Evolutionary conservation across 257 asterid species (phyloP).

Genomic region (Nicotiana otophora): DNA sequence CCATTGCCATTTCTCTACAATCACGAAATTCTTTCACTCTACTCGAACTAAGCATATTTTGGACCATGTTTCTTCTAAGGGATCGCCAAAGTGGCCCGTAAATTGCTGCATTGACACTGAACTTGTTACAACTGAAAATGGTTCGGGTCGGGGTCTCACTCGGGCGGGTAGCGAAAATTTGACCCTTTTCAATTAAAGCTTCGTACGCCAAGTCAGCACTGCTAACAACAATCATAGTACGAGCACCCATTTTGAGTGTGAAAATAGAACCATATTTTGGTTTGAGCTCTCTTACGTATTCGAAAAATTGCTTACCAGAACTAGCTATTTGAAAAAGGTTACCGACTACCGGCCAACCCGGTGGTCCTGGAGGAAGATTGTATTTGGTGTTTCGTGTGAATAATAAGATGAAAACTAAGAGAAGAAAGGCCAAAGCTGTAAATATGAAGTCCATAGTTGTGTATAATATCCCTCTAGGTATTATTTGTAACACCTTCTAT

Average conservation of each 20-base stretch:
- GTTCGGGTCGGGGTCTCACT: constrained; percentile 73
- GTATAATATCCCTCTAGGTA: no score
- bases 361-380: constrained; percentile 86
- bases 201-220: constrained; percentile 52
- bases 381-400: constrained; percentile 34
- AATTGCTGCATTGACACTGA: constrained; percentile 77
- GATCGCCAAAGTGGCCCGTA: constrained; percentile 92
- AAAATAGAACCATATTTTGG: constrained; percentile 65
- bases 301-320: constrained; percentile 73
- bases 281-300: constrained; percentile 53
- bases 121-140: constrained; percentile 80
- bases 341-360: constrained; percentile 83
- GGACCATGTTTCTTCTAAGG: constrained; percentile 83
- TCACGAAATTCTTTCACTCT: constrained; percentile 47
- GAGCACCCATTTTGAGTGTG: constrained; percentile 74
- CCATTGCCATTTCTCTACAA: constrained; percentile 65
- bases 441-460: constrained; percentile 24
- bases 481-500: no score
- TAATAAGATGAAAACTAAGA: constrained; percentile 43
- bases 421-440: constrained; percentile 51
- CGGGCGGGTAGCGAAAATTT: constrained; percentile 72
- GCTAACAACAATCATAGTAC: constrained; percentile 69
- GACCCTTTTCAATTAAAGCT: constrained; percentile 66
- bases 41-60: constrained; percentile 64
- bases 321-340: constrained; percentile 84